Evolutionary conservation across 257 asterid species (phyloP), one percentile per base, ranked within the genome.

Genomic region (Solanum chmielewskii): DNA sequence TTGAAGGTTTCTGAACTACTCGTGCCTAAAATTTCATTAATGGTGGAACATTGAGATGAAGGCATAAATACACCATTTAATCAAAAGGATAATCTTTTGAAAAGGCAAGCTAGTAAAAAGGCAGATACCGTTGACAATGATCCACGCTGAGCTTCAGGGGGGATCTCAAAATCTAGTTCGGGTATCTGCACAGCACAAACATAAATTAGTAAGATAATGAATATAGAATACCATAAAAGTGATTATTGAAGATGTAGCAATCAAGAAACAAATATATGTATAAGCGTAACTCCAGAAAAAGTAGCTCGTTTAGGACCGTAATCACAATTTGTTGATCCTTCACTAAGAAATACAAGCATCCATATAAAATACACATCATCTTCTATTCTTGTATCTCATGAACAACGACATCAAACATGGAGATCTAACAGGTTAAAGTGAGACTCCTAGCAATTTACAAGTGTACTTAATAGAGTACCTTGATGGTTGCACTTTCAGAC

Each of bases 71-170:
- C 13, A 47, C 68, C 68, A 80, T 45, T 27, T 80, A 47, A 18
- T 14, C 18, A 47, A 20, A 39, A 47, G 39, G 18, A 80, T 25
- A 80, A 27, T 9, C 47, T 78, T 80, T 47, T 47, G 25, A 78
- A 27, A 27, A 27, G 44, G 18, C 11, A 80, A 47, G n/a, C 84
- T 29, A 80, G 44, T 80, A 27, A 80, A 45, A 47, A 29, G 20
- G 66, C 66, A 80, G 47, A 86, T 95, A 97, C 99, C 75, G 98
- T 94, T 90, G 99, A 95, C 92, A 97, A 90, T 33, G 98, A 96
- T 88, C 99, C 99, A 83, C 98, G 94, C 91, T 97, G 99, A 88
- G 99, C 96, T 90, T 97, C 99, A 0, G 98, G 98, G 68, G 99
- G 99, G 86, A 97, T 96, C 94, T 96, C 99, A 86, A 97, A 95